Evolutionary conservation across 225 moss, liverwort and hornwort genomes (phyloP), one percentile per base, ranked within the genome.

Genomic region (Asterella californica): DNA sequence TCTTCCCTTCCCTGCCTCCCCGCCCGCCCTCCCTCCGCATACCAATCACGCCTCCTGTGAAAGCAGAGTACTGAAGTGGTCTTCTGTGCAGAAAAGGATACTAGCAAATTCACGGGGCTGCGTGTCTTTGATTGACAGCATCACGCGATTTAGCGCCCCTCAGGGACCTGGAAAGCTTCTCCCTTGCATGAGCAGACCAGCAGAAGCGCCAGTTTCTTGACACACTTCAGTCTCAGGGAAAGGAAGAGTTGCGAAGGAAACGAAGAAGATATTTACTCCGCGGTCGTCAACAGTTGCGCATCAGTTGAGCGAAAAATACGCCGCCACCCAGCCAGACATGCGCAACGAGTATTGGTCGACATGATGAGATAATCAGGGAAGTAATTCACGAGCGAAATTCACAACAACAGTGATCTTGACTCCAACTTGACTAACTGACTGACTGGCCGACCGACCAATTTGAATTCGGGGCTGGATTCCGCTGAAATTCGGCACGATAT

Each of bases 331-430:
- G 74, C 30, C 18, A 50, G 32, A 52, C 17, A 33, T 54, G 25
- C 4, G 47, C 57, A 60, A 76, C 75, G 57, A 76, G 57, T 59
- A 59, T 59, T 18, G 75, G 57, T 76, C 75, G 36, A 59, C 75
- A 76, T 76, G 17, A 59, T 29, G 74, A 74, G 53, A 7, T 15
- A 32, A 21, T 8, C 30, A 29, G 14, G 19, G 7, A 2, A 33
- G 18, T 33, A 37, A 42, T 42, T 42, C 33, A 17, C 10, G 71
- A 25, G 37, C 21, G 42, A 37, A 71, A 45, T 47, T 71, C 37
- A 68, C 30, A 3, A 22, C 55, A 10, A 76, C 45, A 70, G 70
- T 45, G 70, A 45, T 70, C 24, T n/a, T 36, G 18, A 36, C 17
- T 19, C 34, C 42, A 42, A 7, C 3, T 42, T 42, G 42, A 42